Evolutionary conservation across 345 rosid species (phyloP).

Genomic region (Sapria himalayana): DNA sequence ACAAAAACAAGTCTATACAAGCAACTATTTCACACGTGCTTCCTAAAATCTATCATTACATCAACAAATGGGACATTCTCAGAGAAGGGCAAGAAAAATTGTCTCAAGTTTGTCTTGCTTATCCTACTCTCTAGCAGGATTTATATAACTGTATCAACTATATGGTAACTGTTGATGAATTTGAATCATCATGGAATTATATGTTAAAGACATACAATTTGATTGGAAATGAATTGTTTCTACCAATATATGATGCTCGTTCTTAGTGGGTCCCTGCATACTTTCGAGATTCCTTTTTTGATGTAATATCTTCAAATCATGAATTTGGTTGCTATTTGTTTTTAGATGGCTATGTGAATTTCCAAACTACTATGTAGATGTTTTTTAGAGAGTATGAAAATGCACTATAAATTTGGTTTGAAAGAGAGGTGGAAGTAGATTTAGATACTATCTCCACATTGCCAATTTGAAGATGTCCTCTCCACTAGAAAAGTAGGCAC

Average conservation of each 20-base stretch:
- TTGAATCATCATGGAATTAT: slow-evolving; percentile 34
- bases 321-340: slow-evolving; percentile 31
- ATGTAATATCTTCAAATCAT: slow-evolving; percentile 35
- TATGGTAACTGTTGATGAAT: slow-evolving; percentile 39
- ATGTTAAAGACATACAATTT: slow-evolving; percentile 30
- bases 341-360: slow-evolving; percentile 44
- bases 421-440: slow-evolving; percentile 50
- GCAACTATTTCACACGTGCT: slow-evolving; percentile 34
- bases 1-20: slow-evolving; percentile 57
- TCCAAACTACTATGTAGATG: slow-evolving; percentile 32
- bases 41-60: slow-evolving; percentile 42
- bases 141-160: slow-evolving; percentile 46
- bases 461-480: slow-evolving; percentile 41
- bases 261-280: slow-evolving; percentile 59
- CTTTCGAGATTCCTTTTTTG: slow-evolving; percentile 43
- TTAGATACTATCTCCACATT: slow-evolving; percentile 32
- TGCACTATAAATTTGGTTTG: slow-evolving; percentile 31
- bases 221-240: slow-evolving; percentile 43
- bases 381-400: slow-evolving; percentile 46
- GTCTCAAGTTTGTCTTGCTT: slow-evolving; percentile 35
- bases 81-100: slow-evolving; percentile 59
- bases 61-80: slow-evolving; percentile 55
- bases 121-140: slow-evolving; percentile 39
- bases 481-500: slow-evolving; percentile 60
- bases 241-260: slow-evolving; percentile 37